Evolutionary conservation across 164 flowering plant species (phyloP).

Genomic region (Kingdonia uniflora): DNA sequence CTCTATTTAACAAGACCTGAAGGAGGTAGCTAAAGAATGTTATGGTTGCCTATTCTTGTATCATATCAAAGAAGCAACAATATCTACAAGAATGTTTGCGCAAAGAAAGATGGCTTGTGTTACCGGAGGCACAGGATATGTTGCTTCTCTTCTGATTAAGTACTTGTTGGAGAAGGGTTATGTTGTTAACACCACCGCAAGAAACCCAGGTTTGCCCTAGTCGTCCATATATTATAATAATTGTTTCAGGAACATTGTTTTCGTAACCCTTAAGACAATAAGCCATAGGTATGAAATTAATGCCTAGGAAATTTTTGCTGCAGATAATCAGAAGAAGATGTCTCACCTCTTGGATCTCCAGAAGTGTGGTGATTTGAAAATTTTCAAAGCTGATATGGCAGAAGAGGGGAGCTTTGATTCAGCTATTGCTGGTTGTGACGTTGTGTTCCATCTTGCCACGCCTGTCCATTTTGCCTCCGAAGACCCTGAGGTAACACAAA

Average conservation of each 20-base stretch:
- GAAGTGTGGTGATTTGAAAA: conserved; percentile 30
- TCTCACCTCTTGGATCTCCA: not conserved
- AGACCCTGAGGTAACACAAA: conserved; percentile 52
- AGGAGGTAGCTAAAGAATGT: too few relatives aligned
- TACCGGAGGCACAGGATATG: conserved; percentile 10
- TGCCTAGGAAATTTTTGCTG: not conserved
- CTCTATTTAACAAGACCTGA: too few relatives aligned
- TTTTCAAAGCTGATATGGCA: conserved; percentile 26
- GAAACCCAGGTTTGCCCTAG: conserved; percentile 9
- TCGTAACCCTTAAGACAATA: too few relatives aligned
- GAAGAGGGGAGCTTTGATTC: not conserved
- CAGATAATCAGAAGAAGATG: not conserved
- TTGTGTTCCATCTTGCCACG: conserved; percentile 69
- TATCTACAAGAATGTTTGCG: too few relatives aligned
- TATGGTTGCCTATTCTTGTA: too few relatives aligned
- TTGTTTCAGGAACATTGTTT: not conserved
- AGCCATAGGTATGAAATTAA: too few relatives aligned
- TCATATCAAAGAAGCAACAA: too few relatives aligned
- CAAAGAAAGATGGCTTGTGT: conserved; percentile 10
- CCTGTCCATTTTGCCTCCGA: conserved; percentile 61
- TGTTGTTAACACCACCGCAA: conserved; percentile 12
- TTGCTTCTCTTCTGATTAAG: conserved; percentile 7
- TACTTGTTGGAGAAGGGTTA: conserved; percentile 12
- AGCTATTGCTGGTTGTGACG: conserved; percentile 43
- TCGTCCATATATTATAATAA: not conserved